Percentiles rank a stretch among this genome's conserved stretches.
Evolutionary conservation across 2,329 filamentous ascomycete genomes (phyloP).

Genomic region (Penicillium expansum): DNA sequence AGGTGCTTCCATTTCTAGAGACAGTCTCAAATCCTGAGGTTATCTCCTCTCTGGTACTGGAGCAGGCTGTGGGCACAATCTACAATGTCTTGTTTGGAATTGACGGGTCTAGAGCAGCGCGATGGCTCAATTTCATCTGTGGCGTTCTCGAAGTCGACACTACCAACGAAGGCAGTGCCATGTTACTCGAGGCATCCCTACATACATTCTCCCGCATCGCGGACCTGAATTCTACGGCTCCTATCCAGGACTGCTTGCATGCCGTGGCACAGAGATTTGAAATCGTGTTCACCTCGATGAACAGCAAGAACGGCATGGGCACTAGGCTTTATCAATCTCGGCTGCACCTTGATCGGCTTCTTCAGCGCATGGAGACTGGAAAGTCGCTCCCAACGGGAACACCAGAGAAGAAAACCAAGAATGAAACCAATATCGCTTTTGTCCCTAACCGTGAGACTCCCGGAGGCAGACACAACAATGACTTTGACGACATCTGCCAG

Average conservation of each 20-base stretch:
- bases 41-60: constrained; percentile 43
- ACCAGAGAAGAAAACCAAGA: not conserved
- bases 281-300: constrained; percentile 15
- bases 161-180: not conserved
- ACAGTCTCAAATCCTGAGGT: constrained; percentile 44
- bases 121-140: constrained; percentile 34
- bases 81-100: constrained; percentile 46
- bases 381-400: constrained; percentile 4
- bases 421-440: constrained; percentile 6
- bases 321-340: constrained; percentile 14
- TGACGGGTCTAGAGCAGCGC: constrained; percentile 38
- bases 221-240: constrained; percentile 40
- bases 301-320: constrained; percentile 1
- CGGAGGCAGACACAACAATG: constrained; percentile 40
- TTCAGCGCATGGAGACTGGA: constrained; percentile 25
- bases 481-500: constrained; percentile 31
- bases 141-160: constrained; percentile 17
- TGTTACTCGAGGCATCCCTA: constrained; percentile 23
- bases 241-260: constrained; percentile 27
- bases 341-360: constrained; percentile 17
- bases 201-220: constrained; percentile 31
- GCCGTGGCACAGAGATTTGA: constrained; percentile 17
- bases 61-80: constrained; percentile 43
- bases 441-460: constrained; percentile 16
- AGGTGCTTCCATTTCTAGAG: constrained; percentile 43